Evolutionary conservation across 129 eudicot genomes (phyloP), one percentile per base, ranked within the genome.

Genomic region (Kitagawia praeruptora): DNA sequence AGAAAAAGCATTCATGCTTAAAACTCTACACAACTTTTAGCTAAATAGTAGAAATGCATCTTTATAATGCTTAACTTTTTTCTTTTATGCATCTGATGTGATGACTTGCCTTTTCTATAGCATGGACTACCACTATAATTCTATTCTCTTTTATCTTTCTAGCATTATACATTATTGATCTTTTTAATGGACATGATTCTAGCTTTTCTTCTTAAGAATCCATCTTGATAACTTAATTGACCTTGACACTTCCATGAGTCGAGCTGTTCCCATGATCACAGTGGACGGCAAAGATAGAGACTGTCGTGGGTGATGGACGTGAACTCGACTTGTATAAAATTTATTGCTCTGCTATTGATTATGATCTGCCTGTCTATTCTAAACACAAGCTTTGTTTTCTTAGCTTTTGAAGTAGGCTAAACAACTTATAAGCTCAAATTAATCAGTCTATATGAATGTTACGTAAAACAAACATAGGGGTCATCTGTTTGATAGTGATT

Each of bases 91-190:
- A 34, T 67, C 41, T 12, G 72, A 13, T 0, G 31, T 31, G 25
- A 13, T 66, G 41, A 10, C 73, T 67, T 15, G 41, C 41, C 73
- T 67, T 67, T 67, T 25, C 39, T 31, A 31, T 11, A 31, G 39
- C 73, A 67, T 67, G 73, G 73, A 67, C 73, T 66, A 31, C 73
- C 73, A 67, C 41, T 31, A 67, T 67, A 67, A 31, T 67, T 67
- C 73, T 67, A 67, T 67, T 67, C 73, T 67, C 73, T 34, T 67
- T 31, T 28, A 67, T 67, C 69, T 61, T 61, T 61, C 12, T 34
- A 61, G 69, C 69, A 8, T 61, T 37, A 61, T 61, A 61, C 69
- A 61, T 61, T 61, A 61, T 61, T 61, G 11, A 61, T 61, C 69
- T 61, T 61, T 61, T 9, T n/a, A 8, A 25, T 61, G 69, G 69